Base-by-base conservation (phyloP, 108 stramenopile species). In the Parmales sp. region DNA sequence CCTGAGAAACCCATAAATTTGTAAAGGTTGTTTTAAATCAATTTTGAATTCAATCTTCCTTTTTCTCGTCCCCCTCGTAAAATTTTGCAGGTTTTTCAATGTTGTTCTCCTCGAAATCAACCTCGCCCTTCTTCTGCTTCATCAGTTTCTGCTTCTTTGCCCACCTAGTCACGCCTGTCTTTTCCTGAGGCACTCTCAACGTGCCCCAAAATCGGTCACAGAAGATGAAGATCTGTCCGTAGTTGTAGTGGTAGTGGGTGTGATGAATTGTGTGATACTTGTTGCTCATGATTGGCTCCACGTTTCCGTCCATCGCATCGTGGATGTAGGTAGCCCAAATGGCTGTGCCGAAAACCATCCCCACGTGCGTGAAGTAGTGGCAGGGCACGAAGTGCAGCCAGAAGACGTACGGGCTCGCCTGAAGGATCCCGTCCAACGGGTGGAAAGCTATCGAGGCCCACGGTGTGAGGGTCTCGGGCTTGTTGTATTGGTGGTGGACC, bases 271-370 rank as follows among this genome's bases (percentile, higher is more conserved):
- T 92, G 71, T 92, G 91, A 72, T 89, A 92, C 67, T 89, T 90
- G 72, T 68, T 71, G 20, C 88, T 86, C 89, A 92, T 90, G 67
- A 92, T 88, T n/a, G 89, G 89, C 72, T 88, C 88, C 37, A 87
- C 54, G 70, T 92, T 81, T 44, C 77, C 87, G 60, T 87, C 83
- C 85, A 90, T 86, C 11, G 89, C 75, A 77, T 92, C 91, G 73
- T 92, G 91, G 78, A 92, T 92, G 78, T 89, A 90, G 13, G 91
- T 92, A 18, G 91, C 89, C 91, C 91, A 92, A 51, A 92, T 70
- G 11, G 83, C 91, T 11, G 91, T 89, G 70, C 88, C 90, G 75
- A 88, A 89, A 11, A 92, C 67, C 72, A 92, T 54, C 38, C 67
- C 64, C 64, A 90, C 74, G 71, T 92, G 91, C 22, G 88, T 88